Conservation (phyloP, 2,329 filamentous ascomycete species). For the Cladosporium velox region DNA sequence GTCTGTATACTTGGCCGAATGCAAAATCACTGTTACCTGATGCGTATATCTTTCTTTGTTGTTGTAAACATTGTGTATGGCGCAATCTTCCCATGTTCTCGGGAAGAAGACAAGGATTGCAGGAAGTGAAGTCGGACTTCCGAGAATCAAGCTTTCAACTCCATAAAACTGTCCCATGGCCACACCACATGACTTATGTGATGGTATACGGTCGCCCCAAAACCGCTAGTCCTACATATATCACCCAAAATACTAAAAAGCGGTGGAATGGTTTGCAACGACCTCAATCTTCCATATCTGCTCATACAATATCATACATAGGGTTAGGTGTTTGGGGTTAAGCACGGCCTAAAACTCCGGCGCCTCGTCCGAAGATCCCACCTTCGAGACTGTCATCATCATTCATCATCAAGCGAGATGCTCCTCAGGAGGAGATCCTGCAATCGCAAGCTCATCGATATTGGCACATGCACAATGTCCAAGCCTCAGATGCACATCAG, state of each 20-base stretch:
- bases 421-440: not conserved
- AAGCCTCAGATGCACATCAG: conserved; percentile 3
- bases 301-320: not conserved
- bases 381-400: conserved; percentile 2
- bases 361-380: not conserved
- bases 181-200: not conserved
- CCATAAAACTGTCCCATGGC: not conserved
- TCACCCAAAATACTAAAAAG: too few relatives aligned
- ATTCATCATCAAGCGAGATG: conserved; percentile 7
- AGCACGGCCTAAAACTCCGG: not conserved
- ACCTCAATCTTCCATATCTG: not conserved
- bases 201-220: not conserved
- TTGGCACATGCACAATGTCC: not conserved
- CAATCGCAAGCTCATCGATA: not conserved
- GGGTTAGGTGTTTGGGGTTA: not conserved
- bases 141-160: not conserved
- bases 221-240: not conserved
- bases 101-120: too few relatives aligned
- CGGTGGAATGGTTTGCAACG: not conserved
- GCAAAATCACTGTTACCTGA: too few relatives aligned
- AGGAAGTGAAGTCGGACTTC: not conserved
- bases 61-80: not conserved
- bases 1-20: not conserved
- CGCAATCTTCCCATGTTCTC: not conserved
- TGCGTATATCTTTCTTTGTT: not conserved